Evolutionary conservation across 208 protist genomes (phyloP), one percentile per base, ranked within the genome.

Genomic region (Acanthamoeba lugdunensis): DNA sequence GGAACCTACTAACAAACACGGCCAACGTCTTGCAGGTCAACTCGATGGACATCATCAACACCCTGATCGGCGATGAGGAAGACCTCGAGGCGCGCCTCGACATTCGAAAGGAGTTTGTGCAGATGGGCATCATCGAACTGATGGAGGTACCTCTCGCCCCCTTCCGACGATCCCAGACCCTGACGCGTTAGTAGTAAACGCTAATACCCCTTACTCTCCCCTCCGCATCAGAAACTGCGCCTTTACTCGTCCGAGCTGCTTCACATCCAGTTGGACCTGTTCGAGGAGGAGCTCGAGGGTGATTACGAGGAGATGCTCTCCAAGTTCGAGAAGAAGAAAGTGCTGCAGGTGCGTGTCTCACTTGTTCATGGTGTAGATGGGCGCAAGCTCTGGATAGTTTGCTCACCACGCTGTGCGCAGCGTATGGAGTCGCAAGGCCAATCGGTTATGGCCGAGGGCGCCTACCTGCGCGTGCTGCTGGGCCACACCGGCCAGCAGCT

Each of bases 81-180:
- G 50, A 90, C 63, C 50, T 90, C 8, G 85, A 90, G 61, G 50
- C n/a, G 63, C 85, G 85, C 23, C 63, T 73, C 14, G 37, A 48
- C 37, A 90, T 90, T 25, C 85, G 85, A 61, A 41, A 54, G 41
- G 85, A 90, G 63, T 90, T 90, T 54, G 85, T 90, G 13, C 85
- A 90, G 56, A 67, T 90, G 85, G 85, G 85, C 61, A 90, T 90
- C 63, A 90, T 90, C 54, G 58, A 90, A 28, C 85, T 90, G 30
- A 90, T 90, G 33, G 85, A 90, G 63, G 85, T 90, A 73, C 45
- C n/a, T 37, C 4, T n/a, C 58, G 6, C 52, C 61, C 23, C 61
- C 23, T 28, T 21, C 61, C 25, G 45, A 50, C 21, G 13, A 52
- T 18, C 13, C 9, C 30, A 4, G 1, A 41, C 21, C 7, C 7